Base-by-base conservation (phyloP, 768 basidiomycete genomes). In the Steccherinum ochraceum region DNA sequence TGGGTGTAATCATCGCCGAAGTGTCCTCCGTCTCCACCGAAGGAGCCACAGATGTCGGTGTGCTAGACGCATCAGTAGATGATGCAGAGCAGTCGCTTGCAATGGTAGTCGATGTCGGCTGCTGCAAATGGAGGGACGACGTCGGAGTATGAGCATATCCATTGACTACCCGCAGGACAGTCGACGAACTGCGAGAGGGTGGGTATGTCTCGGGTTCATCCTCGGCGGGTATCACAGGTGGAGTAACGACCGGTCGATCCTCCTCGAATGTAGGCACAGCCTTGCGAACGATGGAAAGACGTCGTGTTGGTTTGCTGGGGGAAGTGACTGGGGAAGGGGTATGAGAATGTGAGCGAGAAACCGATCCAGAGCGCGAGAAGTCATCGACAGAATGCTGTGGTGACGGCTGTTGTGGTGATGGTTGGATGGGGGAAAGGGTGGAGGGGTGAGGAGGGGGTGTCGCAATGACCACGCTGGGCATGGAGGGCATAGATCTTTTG, bases 381-480 rank as follows among this genome's bases (percentile, higher is more conserved):
- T 44, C 35, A n/a, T 3, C 4, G 13, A 21, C 4, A 11, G 40
- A 43, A 20, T 41, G 13, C 20, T 44, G 7, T 4, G 50, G 42
- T 23, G 54, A 40, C 19, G 48, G 27, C 19, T 19, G 42, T n/a
- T n/a, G 13, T 7, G 25, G 21, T 10, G 25, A 26, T 24, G 45
- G 16, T 7, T 46, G 24, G 4, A 48, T 43, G 21, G 51, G 51
- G 20, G 52, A 19, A 20, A 48, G 12, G 23, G 52, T 19, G 24
- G 57, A 26, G 49, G 50, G 47, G 25, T 49, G 59, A 5, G 61
- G 63, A 13, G 63, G 61, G 5, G 62, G 62, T 10, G 62, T 64
- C 20, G 59, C 62, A 25, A 65, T 57, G 35, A 62, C 53, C 58
- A 64, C 62, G 54, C 64, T 69, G 44, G 67, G 74, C 54, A 58